These are phyloP conservation scores for Nicotiana undulata DNA, from an alignment of 257 asterid genomes.

Conservation along the genomic window DNA sequence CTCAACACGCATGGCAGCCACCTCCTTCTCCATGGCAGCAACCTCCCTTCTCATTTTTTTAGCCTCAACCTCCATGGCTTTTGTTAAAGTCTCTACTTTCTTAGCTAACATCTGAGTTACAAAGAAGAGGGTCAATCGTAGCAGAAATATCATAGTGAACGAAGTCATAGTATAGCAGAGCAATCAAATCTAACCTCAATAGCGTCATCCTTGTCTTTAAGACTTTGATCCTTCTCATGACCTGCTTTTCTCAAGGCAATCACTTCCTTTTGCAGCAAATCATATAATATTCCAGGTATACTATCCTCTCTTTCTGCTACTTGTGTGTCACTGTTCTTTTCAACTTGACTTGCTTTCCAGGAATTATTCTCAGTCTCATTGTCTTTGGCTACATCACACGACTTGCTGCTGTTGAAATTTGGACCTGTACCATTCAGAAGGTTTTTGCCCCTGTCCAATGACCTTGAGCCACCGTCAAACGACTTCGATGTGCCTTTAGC, in stretches of 20 bases:
- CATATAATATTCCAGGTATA: conserved; percentile 72
- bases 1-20: conserved; percentile 90
- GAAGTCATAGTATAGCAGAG: background rate
- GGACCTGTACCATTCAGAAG: conserved; percentile 85
- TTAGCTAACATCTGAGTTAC: conserved; percentile 69
- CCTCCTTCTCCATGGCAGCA: conserved; percentile 98
- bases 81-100: conserved; percentile 90
- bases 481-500: conserved; percentile 98
- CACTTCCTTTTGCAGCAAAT: conserved; percentile 85
- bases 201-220: conserved; percentile 94
- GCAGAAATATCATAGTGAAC: background rate
- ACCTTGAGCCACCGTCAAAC: conserved; percentile 91
- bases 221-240: conserved; percentile 92
- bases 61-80: conserved; percentile 98
- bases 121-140: background rate
- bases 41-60: conserved; percentile 97
- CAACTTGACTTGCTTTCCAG: conserved; percentile 69
- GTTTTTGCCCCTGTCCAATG: conserved; percentile 71
- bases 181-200: conserved; percentile 54
- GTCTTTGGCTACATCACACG: conserved; percentile 82
- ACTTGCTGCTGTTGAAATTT: conserved; percentile 78
- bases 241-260: conserved; percentile 77
- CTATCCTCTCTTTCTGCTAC: conserved; percentile 61
- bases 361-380: conserved; percentile 46
- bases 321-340: conserved; percentile 45